These are phyloP conservation scores for Dendrocalamus sinicus DNA, from an alignment of 176 grass and related monocot genomes.

Conservation along the genomic window DNA sequence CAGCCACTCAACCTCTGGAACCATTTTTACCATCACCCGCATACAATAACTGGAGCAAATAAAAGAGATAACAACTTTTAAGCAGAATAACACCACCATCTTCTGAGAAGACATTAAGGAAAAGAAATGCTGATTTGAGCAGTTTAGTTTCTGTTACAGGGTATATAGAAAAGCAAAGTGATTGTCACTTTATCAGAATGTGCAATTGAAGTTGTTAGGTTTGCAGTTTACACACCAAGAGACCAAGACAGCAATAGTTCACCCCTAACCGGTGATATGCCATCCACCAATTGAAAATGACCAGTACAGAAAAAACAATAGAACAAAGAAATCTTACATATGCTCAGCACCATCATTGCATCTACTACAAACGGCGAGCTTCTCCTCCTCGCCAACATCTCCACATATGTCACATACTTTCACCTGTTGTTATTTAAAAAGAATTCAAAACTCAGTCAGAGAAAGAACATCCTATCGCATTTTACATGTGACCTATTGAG, in stretches of 20 bases:
- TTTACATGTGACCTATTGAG: constrained; percentile 20
- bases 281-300: neutral
- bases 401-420: constrained; percentile 98
- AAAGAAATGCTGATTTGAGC: constrained; percentile 2
- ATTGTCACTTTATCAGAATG: neutral
- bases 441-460: constrained; percentile 27
- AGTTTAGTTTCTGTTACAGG: neutral
- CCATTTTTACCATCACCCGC: constrained; percentile 66
- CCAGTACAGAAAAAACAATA: constrained; percentile 3
- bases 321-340: constrained; percentile 60
- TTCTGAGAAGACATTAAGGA: constrained; percentile 5
- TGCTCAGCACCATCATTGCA: constrained; percentile 97
- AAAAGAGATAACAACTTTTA: constrained; percentile 20
- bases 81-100: constrained; percentile 12
- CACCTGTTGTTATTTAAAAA: constrained; percentile 60
- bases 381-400: constrained; percentile 86
- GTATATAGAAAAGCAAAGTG: constrained; percentile 4
- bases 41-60: constrained; percentile 87
- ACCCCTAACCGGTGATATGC: neutral
- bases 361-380: constrained; percentile 85
- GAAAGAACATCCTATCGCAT: neutral
- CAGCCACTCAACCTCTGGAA: constrained; percentile 85
- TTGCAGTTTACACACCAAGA: constrained; percentile 19
- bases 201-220: neutral
- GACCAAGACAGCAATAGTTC: neutral